Base-by-base conservation (phyloP, 805 yeast genomes). In the Yarrowia sp. region DNA sequence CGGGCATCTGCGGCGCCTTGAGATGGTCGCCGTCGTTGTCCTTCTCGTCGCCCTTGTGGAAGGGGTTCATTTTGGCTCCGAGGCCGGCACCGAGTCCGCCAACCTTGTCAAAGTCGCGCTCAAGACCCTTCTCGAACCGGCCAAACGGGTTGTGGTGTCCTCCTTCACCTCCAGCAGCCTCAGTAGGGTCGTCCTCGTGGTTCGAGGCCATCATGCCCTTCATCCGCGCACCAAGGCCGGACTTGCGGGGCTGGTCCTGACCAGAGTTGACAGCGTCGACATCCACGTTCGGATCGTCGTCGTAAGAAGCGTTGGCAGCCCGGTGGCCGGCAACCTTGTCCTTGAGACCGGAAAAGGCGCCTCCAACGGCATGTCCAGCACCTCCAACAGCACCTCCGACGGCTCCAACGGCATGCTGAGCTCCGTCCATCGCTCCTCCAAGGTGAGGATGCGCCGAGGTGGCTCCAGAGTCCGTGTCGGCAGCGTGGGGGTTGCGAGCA, bases 371-470 rank as follows among this genome's bases (percentile, higher is more conserved):
- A 22, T 64, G 68, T 14, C 65, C 69, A 3, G 67, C 73, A 62
- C 73, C 75, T 6, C 78, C 77, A 55, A 76, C 78, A 29, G 80
- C 76, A 22, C 78, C 79, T n/a, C 67, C 69, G 41, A 67, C 75
- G 16, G 70, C 76, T 18, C 79, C 79, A 21, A 66, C 69, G 39
- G 67, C 75, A 13, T 67, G 68, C 24, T 65, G 69, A 25, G 69
- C 71, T 9, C 68, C 72, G 19, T 75, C 74, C 46, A 78, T 79
- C 35, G 81, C 80, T 29, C 77, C 78, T 55, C 78, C 74, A 16
- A 77, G 77, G 6, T 74, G 68, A 22, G 76, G 73, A 21, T 22
- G 31, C n/a, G 42, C 51, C 39, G 39, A 9, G 8, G 46, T 9
- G 25, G 53, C 51, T 3, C 49, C 38, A 29, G 35, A 29, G 51